Evolutionary conservation across 1,284 basidiomycete species (phyloP), one percentile per base, ranked within the genome.

Genomic region (Malassezia slooffiae): DNA sequence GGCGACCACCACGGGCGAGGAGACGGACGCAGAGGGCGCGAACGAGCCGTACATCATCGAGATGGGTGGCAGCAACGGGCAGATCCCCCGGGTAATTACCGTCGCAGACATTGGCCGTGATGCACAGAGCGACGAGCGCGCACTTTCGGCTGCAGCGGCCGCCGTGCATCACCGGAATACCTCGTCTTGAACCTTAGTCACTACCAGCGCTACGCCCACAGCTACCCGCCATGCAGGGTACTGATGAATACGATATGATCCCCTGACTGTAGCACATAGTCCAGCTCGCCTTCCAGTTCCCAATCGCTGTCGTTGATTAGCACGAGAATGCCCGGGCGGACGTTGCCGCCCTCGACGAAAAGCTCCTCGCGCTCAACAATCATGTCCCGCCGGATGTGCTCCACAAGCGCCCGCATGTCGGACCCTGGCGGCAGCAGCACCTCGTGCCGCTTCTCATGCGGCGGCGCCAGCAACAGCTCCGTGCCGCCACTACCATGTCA

Each of bases 211-310:
- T n/a, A n/a, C n/a, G n/a, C n/a, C n/a, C n/a, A n/a, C n/a, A n/a
- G 20, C 23, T 68, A 85, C 41, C 90, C 90, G 1, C 90, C 90
- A 61, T 96, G 91, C 34, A 96, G 71, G 0, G 90, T 96, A 26
- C 87, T 91, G 56, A 96, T 96, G 70, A 97, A 91, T 5, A 93
- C 85, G 39, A 96, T 77, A 71, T 91, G 84, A 69, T 97, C 91
- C 3, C 78, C 76, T 28, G 82, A 75, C 67, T 84, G 76, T 45
- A 96, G 70, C 52, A 74, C 74, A 67, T 93, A 96, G 22, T 84
- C 81, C 17, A 86, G 81, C 71, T 96, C 91, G 24, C 88, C 89
- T 67, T 96, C 90, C 9, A 97, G 76, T 68, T 96, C 91, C 91
- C 91, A 97, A 64, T 97, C 91, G 1, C 86, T 85, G 59, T 95